Conservation (phyloP, 169 alveolate genomes). For the Besnoitia besnoiti region DNA sequence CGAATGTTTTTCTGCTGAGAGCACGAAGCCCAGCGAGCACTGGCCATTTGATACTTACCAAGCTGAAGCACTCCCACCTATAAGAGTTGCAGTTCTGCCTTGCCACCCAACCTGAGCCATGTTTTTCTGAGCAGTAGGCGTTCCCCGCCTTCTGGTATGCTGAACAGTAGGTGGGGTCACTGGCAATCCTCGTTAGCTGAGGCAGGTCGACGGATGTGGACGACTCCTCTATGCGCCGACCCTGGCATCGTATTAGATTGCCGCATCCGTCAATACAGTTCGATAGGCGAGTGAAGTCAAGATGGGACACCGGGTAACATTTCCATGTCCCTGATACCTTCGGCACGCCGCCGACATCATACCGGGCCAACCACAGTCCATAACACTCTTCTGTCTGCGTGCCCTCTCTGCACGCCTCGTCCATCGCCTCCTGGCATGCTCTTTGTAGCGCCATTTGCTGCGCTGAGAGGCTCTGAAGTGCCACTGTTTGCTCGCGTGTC, state of each 20-base stretch:
- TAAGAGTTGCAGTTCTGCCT: conserved; percentile 22
- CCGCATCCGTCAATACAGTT: conserved; percentile 32
- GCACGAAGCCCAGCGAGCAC: neutral
- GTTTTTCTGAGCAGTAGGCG: neutral
- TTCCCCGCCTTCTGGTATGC: conserved; percentile 36
- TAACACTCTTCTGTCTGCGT: conserved; percentile 2
- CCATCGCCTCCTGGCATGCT: conserved; percentile 19
- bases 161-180: conserved; percentile 12
- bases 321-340: neutral
- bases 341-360: neutral
- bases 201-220: neutral
- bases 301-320: conserved; percentile 18
- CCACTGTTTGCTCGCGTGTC: neutral
- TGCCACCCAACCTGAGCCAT: conserved; percentile 12
- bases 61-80: neutral
- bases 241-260: neutral
- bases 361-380: conserved; percentile 38
- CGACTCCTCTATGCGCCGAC: neutral
- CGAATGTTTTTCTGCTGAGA: neutral
- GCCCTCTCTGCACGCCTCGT: conserved; percentile 10
- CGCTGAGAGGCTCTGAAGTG: neutral
- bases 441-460: neutral
- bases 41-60: neutral
- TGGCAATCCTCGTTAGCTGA: neutral
- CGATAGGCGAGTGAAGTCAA: neutral